These are phyloP conservation scores for Uncinocarpus reesii DNA, from an alignment of 2,329 filamentous ascomycete species.

Conservation along the genomic window DNA sequence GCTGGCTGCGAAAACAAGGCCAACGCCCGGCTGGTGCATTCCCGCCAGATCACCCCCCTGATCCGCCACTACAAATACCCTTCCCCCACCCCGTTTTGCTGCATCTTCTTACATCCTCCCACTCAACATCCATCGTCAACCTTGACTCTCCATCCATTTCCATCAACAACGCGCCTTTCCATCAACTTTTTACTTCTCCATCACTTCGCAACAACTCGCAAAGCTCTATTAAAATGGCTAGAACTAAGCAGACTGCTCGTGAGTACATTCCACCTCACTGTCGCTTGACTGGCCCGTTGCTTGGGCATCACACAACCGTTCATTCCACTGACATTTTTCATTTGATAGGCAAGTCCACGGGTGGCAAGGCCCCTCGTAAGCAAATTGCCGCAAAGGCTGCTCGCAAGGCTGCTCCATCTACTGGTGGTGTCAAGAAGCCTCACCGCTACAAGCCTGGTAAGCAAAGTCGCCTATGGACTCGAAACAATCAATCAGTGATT, in stretches of 20 bases:
- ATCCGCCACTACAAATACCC: slow-evolving; percentile 19
- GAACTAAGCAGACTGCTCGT: slow-evolving; percentile 46
- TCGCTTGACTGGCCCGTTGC: slow-evolving; percentile 14
- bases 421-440: slow-evolving; percentile 95
- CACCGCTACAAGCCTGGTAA: slow-evolving; percentile 75
- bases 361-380: slow-evolving; percentile 72
- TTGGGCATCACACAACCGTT: slow-evolving; percentile 18
- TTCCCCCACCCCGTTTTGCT: slow-evolving; percentile 18
- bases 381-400: slow-evolving; percentile 99
- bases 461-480: slow-evolving; percentile 17
- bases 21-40: too few species aligned
- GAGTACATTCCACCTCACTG: slow-evolving; percentile 30
- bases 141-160: slow-evolving; percentile 15
- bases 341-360: slow-evolving; percentile 57
- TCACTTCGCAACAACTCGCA: slow-evolving; percentile 25
- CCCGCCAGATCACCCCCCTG: slow-evolving; percentile 17
- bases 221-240: slow-evolving; percentile 35
- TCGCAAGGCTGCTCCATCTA: slow-evolving; percentile 94
- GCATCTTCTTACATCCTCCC: slow-evolving; percentile 19
- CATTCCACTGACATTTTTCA: slow-evolving; percentile 24
- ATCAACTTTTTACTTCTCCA: slow-evolving; percentile 27
- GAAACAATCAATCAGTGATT: slow-evolving; percentile 17
- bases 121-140: slow-evolving; percentile 19
- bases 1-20: too few species aligned
- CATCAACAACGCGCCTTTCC: slow-evolving; percentile 19